Evolutionary conservation across 148 eudicot species (phyloP), one percentile per base, ranked within the genome.

Genomic region (Drosera capensis): DNA sequence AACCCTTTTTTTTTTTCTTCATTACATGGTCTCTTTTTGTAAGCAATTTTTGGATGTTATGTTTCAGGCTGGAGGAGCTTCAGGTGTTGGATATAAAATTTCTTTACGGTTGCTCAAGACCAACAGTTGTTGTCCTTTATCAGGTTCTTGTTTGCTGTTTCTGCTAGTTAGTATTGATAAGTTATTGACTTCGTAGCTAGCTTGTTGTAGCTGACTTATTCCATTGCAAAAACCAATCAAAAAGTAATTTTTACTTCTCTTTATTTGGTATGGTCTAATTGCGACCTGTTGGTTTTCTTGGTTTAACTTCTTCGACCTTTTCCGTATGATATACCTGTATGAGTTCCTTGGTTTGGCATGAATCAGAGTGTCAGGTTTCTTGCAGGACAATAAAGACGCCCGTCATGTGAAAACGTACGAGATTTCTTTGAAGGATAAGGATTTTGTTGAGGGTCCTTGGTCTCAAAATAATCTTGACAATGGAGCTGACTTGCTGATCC

Each of bases 31-130:
- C 1, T 14, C 9, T 39, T 12, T 50, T 18, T 25, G 15, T 17
- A 20, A 23, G n/a, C 14, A 14, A 15, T 17, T 26, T 6, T 42
- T 43, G 26, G 36, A 14, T 29, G 15, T 17, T 25, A 31, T 13
- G 26, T 36, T 48, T 37, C 90, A 88, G 97, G 75, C 87, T 88
- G 40, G 97, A 88, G 75, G 94, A 88, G 71, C 97, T 88, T 48
- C 94, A 88, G 63, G 94, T 88, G 60, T 73, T 88, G 63, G 97
- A 88, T 79, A 88, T 88, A 64, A 88, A 88, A 61, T 88, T 88
- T 71, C 74, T 88, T 7, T 84, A 68, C 63, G 92, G 95, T 45
- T 80, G 94, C 59, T 63, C 74, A 43, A 75, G 73, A 59, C 97
- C 94, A 57, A 88, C 97, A 41, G 84, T 88, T 53, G 84, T 78